Base-by-base conservation (phyloP, 495 filamentous ascomycete genomes). In the Lepidopterella palustris region DNA sequence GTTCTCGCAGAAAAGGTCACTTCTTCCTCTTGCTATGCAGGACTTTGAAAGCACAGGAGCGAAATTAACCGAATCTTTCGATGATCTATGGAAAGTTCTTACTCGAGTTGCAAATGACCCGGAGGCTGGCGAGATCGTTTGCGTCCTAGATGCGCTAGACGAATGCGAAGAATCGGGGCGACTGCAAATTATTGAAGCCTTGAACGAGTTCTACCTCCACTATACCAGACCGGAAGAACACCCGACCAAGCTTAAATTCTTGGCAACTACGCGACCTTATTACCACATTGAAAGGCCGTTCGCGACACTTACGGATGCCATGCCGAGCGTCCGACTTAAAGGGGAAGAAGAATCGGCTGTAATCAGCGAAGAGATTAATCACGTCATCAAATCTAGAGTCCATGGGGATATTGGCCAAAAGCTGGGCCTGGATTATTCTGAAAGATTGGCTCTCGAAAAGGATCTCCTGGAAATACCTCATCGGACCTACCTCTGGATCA, bases 221-320 rank as follows among this genome's bases (percentile, higher is more conserved):
- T 21, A 25, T 10, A 1, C 0, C 5, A 35, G 4, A 4, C 11
- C 50, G 0, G 29, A 20, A 18, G 28, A 26, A 31, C 59, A 53
- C 0, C 48, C 31, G n/a, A 26, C 28, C 28, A 67, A 69, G 25
- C 29, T 80, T 9, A 80, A 79, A 57, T 77, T 80, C 53, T 67
- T 82, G 21, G 45, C 80, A 2, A 82, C 79, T 0, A 78, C 78
- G 62, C 76, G 80, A 0, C 80, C 77, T 0, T 79, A 77, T 54
- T 24, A 39, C 1, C 27, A 71, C 15, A 79, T 82, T 27, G 62
- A 69, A 29, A 47, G 55, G 0, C 52, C 58, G 1, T 78, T 81
- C 40, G 15, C 65, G 58, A 1, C 2, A 11, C 18, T 61, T 13
- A 60, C 63, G 0, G 42, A 48, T 0, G 60, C 65, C 4, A 47